Evolutionary conservation across 2,329 filamentous ascomycete species (phyloP), one percentile per base, ranked within the genome.

Genomic region (Lomentospora prolificans): DNA sequence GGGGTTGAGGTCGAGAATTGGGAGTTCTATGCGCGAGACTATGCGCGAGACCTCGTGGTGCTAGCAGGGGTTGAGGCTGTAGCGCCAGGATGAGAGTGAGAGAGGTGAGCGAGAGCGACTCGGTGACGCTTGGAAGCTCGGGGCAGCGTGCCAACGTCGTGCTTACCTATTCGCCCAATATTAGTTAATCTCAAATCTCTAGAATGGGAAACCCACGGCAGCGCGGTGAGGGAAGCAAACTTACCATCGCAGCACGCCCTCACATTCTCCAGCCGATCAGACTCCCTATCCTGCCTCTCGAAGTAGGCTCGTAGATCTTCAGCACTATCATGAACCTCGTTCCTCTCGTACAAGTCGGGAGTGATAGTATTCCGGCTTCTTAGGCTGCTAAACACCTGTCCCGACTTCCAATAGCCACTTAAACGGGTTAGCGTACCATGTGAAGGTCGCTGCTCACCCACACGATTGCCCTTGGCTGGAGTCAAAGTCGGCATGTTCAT

Each of bases 191-290:
- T 8, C 25, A 30, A 22, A 44, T 27, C 51, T 17, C 51, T 8
- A 57, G 25, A 36, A 52, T 25, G 17, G 44, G 31, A 25, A 31
- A 22, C 10, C 5, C 12, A 54, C 7, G 24, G 17, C 50, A 31
- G 39, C 4, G 6, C 25, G 30, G 10, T 12, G 14, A 19, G 3
- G 51, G 31, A 19, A 6, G 28, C 22, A 50, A 57, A 75, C 86
- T 81, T 79, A 92, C 91, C 94, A 80, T 97, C 94, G 71, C 94
- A 99, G 74, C 94, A 99, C 58, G 92, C 91, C 66, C 94, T 80
- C 61, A 99, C 94, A 69, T 99, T 96, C 76, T 97, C 92, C 64
- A 97, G 77, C 59, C 85, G 80, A 66, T 91, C 88, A 25, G 85
- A 77, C 61, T 91, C 87, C 55, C 83, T 76, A 64, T 92, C 86